Conservation (phyloP, 768 basidiomycete species). For the Suillus variegatus region DNA sequence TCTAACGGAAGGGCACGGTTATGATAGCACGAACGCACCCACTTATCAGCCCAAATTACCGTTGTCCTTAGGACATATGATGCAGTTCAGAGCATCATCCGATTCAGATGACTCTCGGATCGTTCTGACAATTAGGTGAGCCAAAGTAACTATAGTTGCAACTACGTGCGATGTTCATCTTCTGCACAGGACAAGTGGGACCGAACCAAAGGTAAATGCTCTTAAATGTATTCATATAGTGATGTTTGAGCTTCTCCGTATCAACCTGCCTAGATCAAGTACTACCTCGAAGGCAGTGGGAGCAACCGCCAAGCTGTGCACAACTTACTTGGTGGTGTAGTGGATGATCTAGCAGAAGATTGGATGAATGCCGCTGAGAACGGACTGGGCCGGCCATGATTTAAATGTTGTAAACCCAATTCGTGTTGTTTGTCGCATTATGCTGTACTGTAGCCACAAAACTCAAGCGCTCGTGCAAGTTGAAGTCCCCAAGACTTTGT, state of each 20-base stretch:
- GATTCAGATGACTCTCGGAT: slow-evolving; percentile 48
- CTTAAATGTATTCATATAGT: background rate
- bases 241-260: slow-evolving; percentile 4
- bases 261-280: slow-evolving; percentile 62
- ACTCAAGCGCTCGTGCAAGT: background rate
- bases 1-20: slow-evolving; percentile 61
- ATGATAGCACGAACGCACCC: slow-evolving; percentile 76
- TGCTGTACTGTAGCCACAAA: background rate
- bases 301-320: slow-evolving; percentile 48
- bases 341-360: slow-evolving; percentile 56
- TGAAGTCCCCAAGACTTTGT: background rate
- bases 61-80: slow-evolving; percentile 82
- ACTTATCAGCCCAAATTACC: slow-evolving; percentile 61
- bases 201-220: slow-evolving; percentile 76
- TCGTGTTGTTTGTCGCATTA: background rate
- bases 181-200: slow-evolving; percentile 73
- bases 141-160: slow-evolving; percentile 6
- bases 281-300: slow-evolving; percentile 83
- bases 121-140: slow-evolving; percentile 70
- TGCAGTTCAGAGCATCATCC: slow-evolving; percentile 66
- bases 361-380: slow-evolving; percentile 74
- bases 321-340: slow-evolving; percentile 51
- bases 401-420: background rate
- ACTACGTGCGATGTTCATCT: background rate
- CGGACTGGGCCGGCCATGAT: slow-evolving; percentile 37